Evolutionary conservation across 176 grass and related monocot genomes (phyloP).

Genomic region (Zoysia japonica): DNA sequence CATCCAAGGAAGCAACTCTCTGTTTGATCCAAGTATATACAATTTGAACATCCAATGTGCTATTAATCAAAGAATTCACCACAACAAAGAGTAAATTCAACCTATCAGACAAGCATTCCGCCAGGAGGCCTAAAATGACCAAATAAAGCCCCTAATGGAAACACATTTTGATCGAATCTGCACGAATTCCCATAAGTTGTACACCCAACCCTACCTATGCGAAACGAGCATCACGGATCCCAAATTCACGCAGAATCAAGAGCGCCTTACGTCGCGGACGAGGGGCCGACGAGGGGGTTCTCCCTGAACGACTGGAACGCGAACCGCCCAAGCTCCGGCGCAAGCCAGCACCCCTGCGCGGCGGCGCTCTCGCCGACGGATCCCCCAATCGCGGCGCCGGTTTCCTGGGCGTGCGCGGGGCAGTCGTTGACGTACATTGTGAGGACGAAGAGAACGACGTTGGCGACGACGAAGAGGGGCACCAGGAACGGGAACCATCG

Average conservation of each 20-base stretch:
- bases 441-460: slow-evolving; percentile 66
- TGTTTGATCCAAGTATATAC: not conserved
- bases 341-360: slow-evolving; percentile 48
- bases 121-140: not conserved
- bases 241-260: not conserved
- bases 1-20: not conserved
- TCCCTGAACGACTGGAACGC: slow-evolving; percentile 88
- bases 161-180: slow-evolving; percentile 22
- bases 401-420: slow-evolving; percentile 43
- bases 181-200: not conserved
- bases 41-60: not conserved
- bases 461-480: slow-evolving; percentile 59
- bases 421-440: slow-evolving; percentile 95
- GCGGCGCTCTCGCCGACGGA: slow-evolving; percentile 28
- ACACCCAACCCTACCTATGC: slow-evolving; percentile 1
- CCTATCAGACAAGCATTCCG: not conserved
- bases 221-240: slow-evolving; percentile 4
- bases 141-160: not conserved
- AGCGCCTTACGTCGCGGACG: slow-evolving; percentile 65
- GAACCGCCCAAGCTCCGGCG: slow-evolving; percentile 69
- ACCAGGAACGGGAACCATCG: slow-evolving; percentile 87
- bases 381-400: slow-evolving; percentile 48
- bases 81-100: not conserved
- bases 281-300: slow-evolving; percentile 88
- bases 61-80: not conserved